Percentiles rank a stretch among this genome's conserved stretches.
These are phyloP conservation scores for Nicotiana tabacum DNA, from an alignment of 257 asterid genomes.

Conservation along the genomic window DNA sequence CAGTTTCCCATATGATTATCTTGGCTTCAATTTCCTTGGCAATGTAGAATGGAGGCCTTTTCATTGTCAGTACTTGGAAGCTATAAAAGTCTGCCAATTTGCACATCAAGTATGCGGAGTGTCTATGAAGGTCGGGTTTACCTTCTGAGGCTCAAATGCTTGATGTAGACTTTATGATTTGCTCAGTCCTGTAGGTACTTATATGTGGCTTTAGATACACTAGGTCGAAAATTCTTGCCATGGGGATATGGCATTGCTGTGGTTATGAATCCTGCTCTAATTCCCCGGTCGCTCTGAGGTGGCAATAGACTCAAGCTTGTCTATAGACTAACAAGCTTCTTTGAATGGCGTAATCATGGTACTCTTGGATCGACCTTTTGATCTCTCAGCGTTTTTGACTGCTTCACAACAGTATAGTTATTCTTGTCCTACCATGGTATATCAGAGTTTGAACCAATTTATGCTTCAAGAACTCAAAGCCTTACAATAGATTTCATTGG, in stretches of 20 bases:
- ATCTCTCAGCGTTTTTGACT: neutral
- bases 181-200: neutral
- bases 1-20: neutral
- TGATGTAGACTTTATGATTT: neutral
- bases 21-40: neutral
- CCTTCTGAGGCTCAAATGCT: neutral
- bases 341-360: neutral
- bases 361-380: neutral
- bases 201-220: neutral
- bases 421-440: neutral
- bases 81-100: neutral
- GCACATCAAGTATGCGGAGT: neutral
- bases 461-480: neutral
- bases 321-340: neutral
- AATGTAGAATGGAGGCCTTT: neutral
- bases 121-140: neutral
- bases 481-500: neutral
- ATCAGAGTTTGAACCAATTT: neutral
- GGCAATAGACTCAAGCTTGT: neutral
- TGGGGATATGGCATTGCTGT: neutral
- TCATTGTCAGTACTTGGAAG: neutral
- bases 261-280: neutral
- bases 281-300: neutral
- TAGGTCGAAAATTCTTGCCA: neutral
- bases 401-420: neutral